phyloP scores from a whole-genome alignment of 2,329 filamentous ascomycete genomes.

The Dryadomyces sulphureus region DNA sequence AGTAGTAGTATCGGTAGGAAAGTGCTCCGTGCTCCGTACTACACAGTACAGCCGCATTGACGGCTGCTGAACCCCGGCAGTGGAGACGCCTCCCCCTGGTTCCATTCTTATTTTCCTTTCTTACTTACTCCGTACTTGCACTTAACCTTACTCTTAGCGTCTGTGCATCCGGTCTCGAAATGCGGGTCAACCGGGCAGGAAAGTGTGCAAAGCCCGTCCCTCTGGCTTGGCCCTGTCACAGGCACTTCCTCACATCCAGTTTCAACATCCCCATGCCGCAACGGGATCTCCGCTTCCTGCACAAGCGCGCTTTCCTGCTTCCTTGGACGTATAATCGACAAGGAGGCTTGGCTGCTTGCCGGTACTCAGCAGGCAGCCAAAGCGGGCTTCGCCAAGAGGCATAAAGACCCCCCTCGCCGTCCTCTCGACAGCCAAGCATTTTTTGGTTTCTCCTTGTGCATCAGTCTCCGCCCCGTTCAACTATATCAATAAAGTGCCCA shows the following conservation, averaged over 20 bases:
- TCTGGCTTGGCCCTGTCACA: conserved; percentile 13
- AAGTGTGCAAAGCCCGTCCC: background rate
- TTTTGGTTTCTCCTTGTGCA: conserved; percentile 4
- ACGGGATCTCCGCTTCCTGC: conserved; percentile 16
- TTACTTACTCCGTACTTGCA: background rate
- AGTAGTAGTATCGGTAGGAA: no score
- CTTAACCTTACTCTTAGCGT: background rate
- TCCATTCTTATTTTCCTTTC: background rate
- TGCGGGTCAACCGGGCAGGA: background rate
- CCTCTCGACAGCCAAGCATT: conserved; percentile 4
- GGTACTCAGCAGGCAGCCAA: background rate
- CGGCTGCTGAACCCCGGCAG: no score
- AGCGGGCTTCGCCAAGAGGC: conserved; percentile 11
- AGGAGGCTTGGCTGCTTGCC: background rate
- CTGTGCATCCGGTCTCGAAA: background rate
- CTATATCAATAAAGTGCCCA: conserved; percentile 8
- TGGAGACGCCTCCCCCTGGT: background rate
- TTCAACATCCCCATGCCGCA: conserved; percentile 15
- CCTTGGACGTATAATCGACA: background rate
- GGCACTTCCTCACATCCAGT: conserved; percentile 14
- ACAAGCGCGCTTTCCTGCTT: background rate
- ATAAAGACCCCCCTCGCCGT: conserved; percentile 11
- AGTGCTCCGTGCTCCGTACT: no score
- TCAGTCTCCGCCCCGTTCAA: conserved; percentile 2
- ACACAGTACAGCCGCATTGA: no score